A percentile compares a stretch with the other conserved stretches of the same genome.
phyloP scores from a whole-genome alignment of 2,329 filamentous ascomycete genomes.

The Fusarium hainanense region DNA sequence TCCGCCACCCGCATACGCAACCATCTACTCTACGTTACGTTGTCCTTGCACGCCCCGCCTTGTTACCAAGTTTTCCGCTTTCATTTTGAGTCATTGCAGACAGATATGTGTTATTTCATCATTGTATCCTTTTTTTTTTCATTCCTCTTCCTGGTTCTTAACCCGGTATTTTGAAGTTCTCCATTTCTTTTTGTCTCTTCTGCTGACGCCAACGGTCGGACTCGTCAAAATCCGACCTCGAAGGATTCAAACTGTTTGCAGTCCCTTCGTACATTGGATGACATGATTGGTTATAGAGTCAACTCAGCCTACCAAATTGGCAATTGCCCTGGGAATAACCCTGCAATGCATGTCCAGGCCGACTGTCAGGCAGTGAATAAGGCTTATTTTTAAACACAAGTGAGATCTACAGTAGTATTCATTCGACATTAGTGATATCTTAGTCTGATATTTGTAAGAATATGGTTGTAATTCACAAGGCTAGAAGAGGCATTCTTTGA shows the following conservation, averaged over 20 bases:
- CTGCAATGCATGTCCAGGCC: slow-evolving; percentile 19
- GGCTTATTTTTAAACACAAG: slow-evolving; percentile 17
- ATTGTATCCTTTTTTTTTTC: not conserved
- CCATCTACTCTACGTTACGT: slow-evolving; percentile 4
- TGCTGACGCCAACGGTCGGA: slow-evolving; percentile 12
- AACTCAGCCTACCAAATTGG: slow-evolving; percentile 34
- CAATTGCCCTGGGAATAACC: slow-evolving; percentile 30
- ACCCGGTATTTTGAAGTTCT: not conserved
- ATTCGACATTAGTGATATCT: not conserved
- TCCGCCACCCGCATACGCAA: slow-evolving; percentile 37
- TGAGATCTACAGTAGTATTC: not conserved
- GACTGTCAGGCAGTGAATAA: slow-evolving; percentile 27
- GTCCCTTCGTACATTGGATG: not conserved
- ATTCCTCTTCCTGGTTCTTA: not conserved
- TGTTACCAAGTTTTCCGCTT: slow-evolving; percentile 10
- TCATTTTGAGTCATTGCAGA: slow-evolving; percentile 9
- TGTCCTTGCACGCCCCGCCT: slow-evolving; percentile 4
- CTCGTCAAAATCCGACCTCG: not conserved
- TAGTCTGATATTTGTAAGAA: not conserved
- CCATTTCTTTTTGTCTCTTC: not conserved
- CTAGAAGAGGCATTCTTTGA: not conserved
- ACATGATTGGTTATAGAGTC: slow-evolving; percentile 9
- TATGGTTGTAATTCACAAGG: not conserved
- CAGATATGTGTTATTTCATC: slow-evolving; percentile 5
- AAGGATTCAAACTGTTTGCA: slow-evolving; percentile 18